Conservation (phyloP, 306 rosid species). For the Heteromeles arbutifolia region DNA sequence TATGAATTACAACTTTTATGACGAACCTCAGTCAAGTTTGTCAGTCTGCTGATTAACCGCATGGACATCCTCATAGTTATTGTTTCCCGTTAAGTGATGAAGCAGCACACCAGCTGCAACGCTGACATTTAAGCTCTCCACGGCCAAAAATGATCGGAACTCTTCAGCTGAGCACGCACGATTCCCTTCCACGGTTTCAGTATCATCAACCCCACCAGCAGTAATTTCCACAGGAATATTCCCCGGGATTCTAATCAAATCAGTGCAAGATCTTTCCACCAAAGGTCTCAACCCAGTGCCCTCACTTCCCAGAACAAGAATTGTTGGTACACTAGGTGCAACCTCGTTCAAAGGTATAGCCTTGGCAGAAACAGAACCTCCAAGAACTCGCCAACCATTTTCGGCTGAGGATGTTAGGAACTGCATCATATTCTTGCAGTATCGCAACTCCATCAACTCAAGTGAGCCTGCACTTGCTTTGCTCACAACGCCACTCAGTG, state of each 20-base stretch:
- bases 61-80: conserved; percentile 17
- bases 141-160: conserved; percentile 74
- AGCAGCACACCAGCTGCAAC: conserved; percentile 97
- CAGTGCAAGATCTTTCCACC: conserved; percentile 91
- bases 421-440: conserved; percentile 95
- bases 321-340: conserved; percentile 59
- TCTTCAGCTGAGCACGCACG: conserved; percentile 42
- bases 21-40: conserved; percentile 25
- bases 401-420: conserved; percentile 80
- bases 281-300: conserved; percentile 92
- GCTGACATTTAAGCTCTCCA: conserved; percentile 94
- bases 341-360: conserved; percentile 61
- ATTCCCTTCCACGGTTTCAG: conserved; percentile 30
- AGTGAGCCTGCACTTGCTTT: conserved; percentile 96
- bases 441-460: conserved; percentile 84
- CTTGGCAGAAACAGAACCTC: conserved; percentile 77
- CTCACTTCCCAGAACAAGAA: conserved; percentile 92
- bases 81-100: conserved; percentile 73
- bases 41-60: conserved; percentile 16
- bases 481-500: conserved; percentile 87
- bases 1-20: background rate
- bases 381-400: conserved; percentile 86
- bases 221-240: conserved; percentile 42
- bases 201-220: conserved; percentile 29
- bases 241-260: conserved; percentile 64